Percentiles rank a stretch among this genome's conserved stretches.
phyloP scores from a whole-genome alignment of 2,329 filamentous ascomycete genomes.

The Colletotrichum somersetense region DNA sequence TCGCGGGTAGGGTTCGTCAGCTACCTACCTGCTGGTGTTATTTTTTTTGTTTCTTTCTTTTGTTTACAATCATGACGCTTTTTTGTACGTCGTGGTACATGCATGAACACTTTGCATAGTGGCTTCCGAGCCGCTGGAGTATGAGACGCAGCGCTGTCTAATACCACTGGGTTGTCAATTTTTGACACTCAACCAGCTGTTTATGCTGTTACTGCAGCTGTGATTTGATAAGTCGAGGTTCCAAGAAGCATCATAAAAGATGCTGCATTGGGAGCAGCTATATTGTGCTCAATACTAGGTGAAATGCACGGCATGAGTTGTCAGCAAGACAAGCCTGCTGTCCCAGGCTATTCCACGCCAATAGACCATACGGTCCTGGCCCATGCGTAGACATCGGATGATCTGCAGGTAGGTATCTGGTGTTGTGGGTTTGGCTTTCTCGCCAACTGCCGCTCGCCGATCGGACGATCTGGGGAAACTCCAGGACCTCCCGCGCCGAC shows the following conservation, averaged over 20 bases:
- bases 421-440: conserved; percentile 16
- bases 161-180: conserved; percentile 17
- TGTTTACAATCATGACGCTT: conserved; percentile 33
- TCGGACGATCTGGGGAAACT: conserved; percentile 38
- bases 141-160: conserved; percentile 32
- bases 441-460: conserved; percentile 20
- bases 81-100: conserved; percentile 15
- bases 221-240: not conserved
- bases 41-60: conserved; percentile 14
- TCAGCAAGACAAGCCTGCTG: not conserved
- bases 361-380: not conserved
- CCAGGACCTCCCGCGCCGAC: conserved; percentile 28
- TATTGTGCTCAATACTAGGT: not conserved
- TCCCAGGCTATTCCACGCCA: not conserved
- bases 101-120: conserved; percentile 33
- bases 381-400: not conserved
- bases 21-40: not conserved
- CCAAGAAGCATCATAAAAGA: not conserved
- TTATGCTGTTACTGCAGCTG: not conserved
- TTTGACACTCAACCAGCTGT: not conserved
- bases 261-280: not conserved
- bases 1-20: not conserved
- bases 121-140: conserved; percentile 17
- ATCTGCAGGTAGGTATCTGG: conserved; percentile 26
- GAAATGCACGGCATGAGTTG: not conserved